phyloP scores from a whole-genome alignment of 1,284 basidiomycete genomes.

The Wallemia ichthyophaga region DNA sequence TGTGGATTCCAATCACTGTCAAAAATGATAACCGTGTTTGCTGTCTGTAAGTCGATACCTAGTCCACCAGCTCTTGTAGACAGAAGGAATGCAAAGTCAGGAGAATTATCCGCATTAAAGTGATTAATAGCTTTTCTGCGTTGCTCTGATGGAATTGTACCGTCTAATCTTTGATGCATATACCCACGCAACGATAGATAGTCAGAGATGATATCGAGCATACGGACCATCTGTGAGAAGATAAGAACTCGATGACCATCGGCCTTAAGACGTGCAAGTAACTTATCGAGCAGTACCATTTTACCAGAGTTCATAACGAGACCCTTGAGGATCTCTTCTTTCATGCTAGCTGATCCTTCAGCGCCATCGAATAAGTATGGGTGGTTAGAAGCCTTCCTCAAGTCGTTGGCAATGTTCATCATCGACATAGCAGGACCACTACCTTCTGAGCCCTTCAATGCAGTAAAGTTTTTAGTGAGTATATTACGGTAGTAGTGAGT shows the following conservation, averaged over 20 bases:
- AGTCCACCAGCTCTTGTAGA: conserved; percentile 81
- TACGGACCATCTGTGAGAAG: conserved; percentile 99
- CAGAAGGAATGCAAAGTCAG: conserved; percentile 82
- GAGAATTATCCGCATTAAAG: conserved; percentile 78
- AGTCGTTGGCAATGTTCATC: conserved; percentile 61
- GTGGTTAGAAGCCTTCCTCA: conserved; percentile 93
- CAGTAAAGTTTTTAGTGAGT: conserved; percentile 85
- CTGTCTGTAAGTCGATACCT: conserved; percentile 13
- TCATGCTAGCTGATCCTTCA: conserved; percentile 39
- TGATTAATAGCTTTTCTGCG: conserved; percentile 60
- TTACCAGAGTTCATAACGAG: conserved; percentile 54
- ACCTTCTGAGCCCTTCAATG: conserved; percentile 54
- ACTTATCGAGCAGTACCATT: conserved; percentile 57
- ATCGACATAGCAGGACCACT: conserved; percentile 74
- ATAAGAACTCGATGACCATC: conserved; percentile 81
- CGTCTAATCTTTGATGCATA: conserved; percentile 49
- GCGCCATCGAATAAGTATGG: conserved; percentile 94
- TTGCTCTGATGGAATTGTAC: conserved; percentile 38
- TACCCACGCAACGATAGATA: conserved; percentile 78
- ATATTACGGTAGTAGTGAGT: conserved; percentile 99
- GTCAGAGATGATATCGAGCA: conserved; percentile 94
- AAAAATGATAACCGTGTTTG: conserved; percentile 94
- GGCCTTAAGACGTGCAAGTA: conserved; percentile 73
- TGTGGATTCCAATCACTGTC: conserved; percentile 44
- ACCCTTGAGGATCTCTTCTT: conserved; percentile 57